Evolutionary conservation across 2,329 filamentous ascomycete genomes (phyloP), one percentile per base, ranked within the genome.

Genomic region (Botrytis fabae): DNA sequence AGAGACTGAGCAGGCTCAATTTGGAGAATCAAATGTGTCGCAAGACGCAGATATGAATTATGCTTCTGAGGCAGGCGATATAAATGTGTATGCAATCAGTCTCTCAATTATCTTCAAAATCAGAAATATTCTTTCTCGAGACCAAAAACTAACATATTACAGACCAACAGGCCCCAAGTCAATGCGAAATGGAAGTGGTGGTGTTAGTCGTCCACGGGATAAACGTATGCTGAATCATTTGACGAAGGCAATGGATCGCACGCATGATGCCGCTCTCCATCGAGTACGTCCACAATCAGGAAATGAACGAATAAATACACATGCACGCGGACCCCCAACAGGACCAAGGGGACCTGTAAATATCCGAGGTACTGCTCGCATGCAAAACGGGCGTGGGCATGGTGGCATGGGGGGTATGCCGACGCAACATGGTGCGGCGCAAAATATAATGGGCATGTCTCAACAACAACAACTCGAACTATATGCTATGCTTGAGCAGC

Each of bases 131-230:
- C 44, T 42, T 28, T 57, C 51, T 71, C 69, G 73, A 60, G 59
- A 69, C 65, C 64, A 48, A 63, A 77, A 73, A 62, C 85, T 88
- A 82, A 88, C 83, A 73, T 59, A 60, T 54, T 40, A 62, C 46
- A 98, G 95, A 80, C 96, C 96, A 16, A 98, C 94, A 69, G 96
- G 95, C 73, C 96, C 96, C 28, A 96, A 95, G 82, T 94, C 95
- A 48, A 97, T 98, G 94, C 92, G 96, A 80, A 93, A 92, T 81
- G 89, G 89, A 71, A 83, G 80, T 71, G 83, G 78, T 74, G 80
- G 74, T 80, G 60, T 72, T 32, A 82, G 61, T 80, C 86, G 86
- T 72, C 87, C 89, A 35, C 90, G 93, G 77, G 92, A 93, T 74
- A 94, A 94, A 81, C 90, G 93, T 75, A 90, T 98, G 86, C 86